Base-by-base conservation (phyloP, 2,329 filamentous ascomycete genomes). In the Beauveria sp. region DNA sequence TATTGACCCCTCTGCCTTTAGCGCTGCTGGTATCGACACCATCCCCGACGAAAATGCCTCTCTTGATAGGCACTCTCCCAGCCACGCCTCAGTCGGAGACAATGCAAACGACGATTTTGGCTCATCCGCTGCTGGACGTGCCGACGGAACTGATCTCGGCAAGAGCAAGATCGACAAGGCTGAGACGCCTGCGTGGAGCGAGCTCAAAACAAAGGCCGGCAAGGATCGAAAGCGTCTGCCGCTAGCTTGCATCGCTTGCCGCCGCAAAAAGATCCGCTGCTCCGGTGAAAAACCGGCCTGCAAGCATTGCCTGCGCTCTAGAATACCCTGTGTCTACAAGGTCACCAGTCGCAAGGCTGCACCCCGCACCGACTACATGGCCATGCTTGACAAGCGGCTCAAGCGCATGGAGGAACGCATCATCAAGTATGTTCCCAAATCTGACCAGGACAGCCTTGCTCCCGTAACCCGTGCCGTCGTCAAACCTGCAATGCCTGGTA, bases 351-450 rank as follows among this genome's bases (percentile, higher is more conserved):
- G 94, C 63, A 97, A 97, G 73, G 92, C 93, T 1, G 92, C 92
- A 3, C 94, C 94, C 3, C 84, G 94, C 57, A 97, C 94, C 20
- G 94, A 97, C 74, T 97, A 97, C 74, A 97, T 97, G 94, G 92
- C 92, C 47, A 97, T 97, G 92, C 78, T 97, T 68, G 94, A 97
- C 76, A 97, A 96, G 76, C 84, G 94, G 58, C 75, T 97, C 66
- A 97, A 96, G 78, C 83, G 93, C 61, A 97, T 97, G 94, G 94
- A 99, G 74, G 93, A 97, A 69, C 88, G 93, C 61, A 94, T 97
- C 64, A 96, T 97, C 76, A 96, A 96, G 73, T 88, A 93, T 62
- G 89, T 97, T 30, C 93, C 94, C 0, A 96, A 93, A 70, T 84
- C 91, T 47, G 92, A 96, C 65, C 83, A 90, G 64, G 86, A 89